Evolutionary conservation across 176 grass and related monocot species (phyloP), one percentile per base, ranked within the genome.

Genomic region (Hordeum marinum): DNA sequence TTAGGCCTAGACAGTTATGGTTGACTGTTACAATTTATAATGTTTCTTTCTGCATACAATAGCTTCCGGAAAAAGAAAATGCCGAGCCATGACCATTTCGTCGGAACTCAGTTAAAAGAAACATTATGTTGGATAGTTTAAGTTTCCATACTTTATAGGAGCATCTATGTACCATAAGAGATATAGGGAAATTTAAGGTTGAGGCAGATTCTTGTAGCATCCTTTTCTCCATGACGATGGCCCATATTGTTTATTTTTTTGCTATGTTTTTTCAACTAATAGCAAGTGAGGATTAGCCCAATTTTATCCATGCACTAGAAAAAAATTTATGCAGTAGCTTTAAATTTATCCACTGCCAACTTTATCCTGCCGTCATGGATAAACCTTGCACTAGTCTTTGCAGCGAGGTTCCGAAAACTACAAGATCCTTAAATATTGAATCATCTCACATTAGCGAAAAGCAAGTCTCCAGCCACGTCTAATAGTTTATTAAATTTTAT

Each of bases 341-440:
- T 29, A 29, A 29, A 29, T 29, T 92, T 50, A 55, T 74, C 58
- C 70, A 87, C 23, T 92, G 84, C 74, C 84, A 72, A 37, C 87
- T 90, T 81, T 78, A 76, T 90, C 81, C 81, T 83, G 32, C 35
- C 6, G 48, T 67, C 65, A 90, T 92, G 84, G 82, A 92, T 74
- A 83, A 68, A 87, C 81, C 90, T 81, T 92, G 77, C 64, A n/a
- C n/a, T 23, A 87, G 76, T 84, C 31, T 87, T 63, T 82, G 27
- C 12, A 81, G 20, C 62, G 73, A 14, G 91, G 37, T 76, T 58
- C 43, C 75, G 26, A 11, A 81, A 87, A 46, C 39, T 84, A 85
- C 73, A 72, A 72, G 20, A 90, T 90, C 77, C 17, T 80, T 92
- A 3, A 67, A 11, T 73, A 81, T 90, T 84, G 87, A 81, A 87